Evolutionary conservation across 768 basidiomycete species (phyloP).

Genomic region (Mycena vitilis): DNA sequence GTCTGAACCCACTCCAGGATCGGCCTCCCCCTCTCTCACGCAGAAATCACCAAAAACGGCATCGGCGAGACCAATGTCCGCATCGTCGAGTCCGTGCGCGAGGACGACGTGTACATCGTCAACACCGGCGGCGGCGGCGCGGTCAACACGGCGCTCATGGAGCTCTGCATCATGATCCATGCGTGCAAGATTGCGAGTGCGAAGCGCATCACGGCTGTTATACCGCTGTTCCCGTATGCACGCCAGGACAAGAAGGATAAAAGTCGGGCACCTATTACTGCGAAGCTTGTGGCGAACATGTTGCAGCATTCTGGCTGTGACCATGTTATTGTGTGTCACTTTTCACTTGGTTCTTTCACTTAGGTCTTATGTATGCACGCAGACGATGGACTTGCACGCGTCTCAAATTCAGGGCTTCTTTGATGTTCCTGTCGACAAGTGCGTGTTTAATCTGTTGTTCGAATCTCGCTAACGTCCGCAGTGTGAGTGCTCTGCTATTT

Average conservation of each 20-base stretch:
- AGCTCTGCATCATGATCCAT: slow-evolving; percentile 98
- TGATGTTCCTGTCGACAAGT: slow-evolving; percentile 99
- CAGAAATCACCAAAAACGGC: slow-evolving; percentile 87
- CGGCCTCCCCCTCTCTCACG: slow-evolving; percentile 88
- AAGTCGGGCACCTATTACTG: slow-evolving; percentile 96
- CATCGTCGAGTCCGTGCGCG: slow-evolving; percentile 93
- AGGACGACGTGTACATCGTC: slow-evolving; percentile 99
- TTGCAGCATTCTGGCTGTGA: slow-evolving; percentile 92
- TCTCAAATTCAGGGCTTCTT: slow-evolving; percentile 99
- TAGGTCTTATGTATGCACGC: slow-evolving; percentile 9
- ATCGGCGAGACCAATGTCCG: slow-evolving; percentile 94
- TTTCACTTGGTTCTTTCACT: background rate
- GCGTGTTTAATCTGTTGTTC: slow-evolving; percentile 51
- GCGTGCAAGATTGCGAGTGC: slow-evolving; percentile 99
- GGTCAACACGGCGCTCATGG: slow-evolving; percentile 96
- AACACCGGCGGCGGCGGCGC: slow-evolving; percentile 89
- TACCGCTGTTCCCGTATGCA: slow-evolving; percentile 96
- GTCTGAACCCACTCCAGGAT: slow-evolving; percentile 64
- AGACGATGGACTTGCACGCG: slow-evolving; percentile 99
- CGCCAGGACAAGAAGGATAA: slow-evolving; percentile 99
- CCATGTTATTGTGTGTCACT: slow-evolving; percentile 89
- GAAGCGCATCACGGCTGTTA: slow-evolving; percentile 97
- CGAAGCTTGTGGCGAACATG: slow-evolving; percentile 99
- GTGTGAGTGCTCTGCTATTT: slow-evolving; percentile 27
- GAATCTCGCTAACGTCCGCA: slow-evolving; percentile 12